Base-by-base conservation (phyloP, 2,329 filamentous ascomycete genomes). In the Nigrospora sphaerica region DNA sequence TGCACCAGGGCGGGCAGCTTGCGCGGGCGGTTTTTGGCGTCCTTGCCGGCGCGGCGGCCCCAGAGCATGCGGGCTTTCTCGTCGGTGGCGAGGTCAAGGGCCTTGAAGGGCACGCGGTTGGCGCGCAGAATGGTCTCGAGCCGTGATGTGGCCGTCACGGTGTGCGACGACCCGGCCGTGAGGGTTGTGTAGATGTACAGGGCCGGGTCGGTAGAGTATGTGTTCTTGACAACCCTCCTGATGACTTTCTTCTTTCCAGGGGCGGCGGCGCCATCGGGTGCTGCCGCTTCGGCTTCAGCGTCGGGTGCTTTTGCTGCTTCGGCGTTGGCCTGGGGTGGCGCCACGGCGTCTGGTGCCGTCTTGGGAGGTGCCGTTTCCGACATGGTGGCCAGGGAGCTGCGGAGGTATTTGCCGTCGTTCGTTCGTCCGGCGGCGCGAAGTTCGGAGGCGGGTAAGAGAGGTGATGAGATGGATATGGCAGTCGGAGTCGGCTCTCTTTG, bases 141-240 rank as follows among this genome's bases (percentile, higher is more conserved):
- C 41, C 93, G 87, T 46, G 91, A 95, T 1, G 93, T 97, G 23
- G 91, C 93, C 36, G 93, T 97, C 61, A 97, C 84, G 64, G 97
- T 95, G 66, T 96, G 90, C 19, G 90, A 95, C 36, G 90, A 95
- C 53, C 93, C 93, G 49, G 93, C 88, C 17, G 93, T 97, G 46
- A 98, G 78, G 45, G 92, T 97, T 50, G 93, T 97, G 72, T 95
- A 96, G 58, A 98, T 86, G 72, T 93, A 98, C 52, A 98, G 82
- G 28, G 84, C 75, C 42, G 85, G 79, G 64, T 88, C 85, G 55
- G 72, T 75, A 54, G 72, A 73, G 62, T 72, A 77, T 45, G 72
- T 68, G 40, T 34, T 32, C 40, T 50, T 50, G 39, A 39, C 48
- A 12, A 16, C 31, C 23, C 23, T 28, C 23, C 23, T 28, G 23